These are phyloP conservation scores for Elsinoe arachidis DNA, from an alignment of 2,329 filamentous ascomycete genomes.

Conservation along the genomic window DNA sequence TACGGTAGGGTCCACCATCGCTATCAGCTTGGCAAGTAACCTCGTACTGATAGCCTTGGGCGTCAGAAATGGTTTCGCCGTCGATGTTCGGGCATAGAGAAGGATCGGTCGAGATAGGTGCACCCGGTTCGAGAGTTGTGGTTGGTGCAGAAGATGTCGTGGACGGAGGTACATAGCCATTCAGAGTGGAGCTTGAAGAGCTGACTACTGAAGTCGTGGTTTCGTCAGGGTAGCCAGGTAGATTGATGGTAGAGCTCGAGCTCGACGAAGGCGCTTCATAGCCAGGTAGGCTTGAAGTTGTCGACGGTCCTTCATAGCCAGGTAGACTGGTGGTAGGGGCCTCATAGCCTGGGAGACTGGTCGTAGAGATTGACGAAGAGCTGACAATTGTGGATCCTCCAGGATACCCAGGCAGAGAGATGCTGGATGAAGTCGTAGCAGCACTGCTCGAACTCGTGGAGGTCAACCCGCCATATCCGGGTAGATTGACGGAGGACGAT, in stretches of 20 bases:
- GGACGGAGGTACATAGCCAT: background rate
- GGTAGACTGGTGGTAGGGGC: background rate
- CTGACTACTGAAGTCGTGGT: background rate
- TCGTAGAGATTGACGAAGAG: background rate
- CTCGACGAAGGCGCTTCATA: background rate
- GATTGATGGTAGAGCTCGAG: background rate
- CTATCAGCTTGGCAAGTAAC: constrained; percentile 13
- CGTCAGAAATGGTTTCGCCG: constrained; percentile 12
- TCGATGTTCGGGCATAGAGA: constrained; percentile 16
- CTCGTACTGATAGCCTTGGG: constrained; percentile 15
- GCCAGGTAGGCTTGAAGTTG: background rate
- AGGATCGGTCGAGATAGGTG: constrained; percentile 6
- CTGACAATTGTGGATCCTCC: background rate
- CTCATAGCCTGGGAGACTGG: background rate
- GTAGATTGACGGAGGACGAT: background rate
- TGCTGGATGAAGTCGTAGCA: background rate
- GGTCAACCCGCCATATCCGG: background rate
- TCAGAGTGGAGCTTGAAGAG: background rate
- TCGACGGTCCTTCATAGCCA: background rate
- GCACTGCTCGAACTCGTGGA: background rate
- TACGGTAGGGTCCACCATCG: background rate
- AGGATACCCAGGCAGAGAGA: background rate
- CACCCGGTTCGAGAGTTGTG: background rate
- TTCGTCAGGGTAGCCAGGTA: background rate
- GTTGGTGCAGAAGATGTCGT: constrained; percentile 3